These are phyloP conservation scores for Zygosaccharomyces bisporus DNA, from an alignment of 805 yeast genomes.

Conservation along the genomic window DNA sequence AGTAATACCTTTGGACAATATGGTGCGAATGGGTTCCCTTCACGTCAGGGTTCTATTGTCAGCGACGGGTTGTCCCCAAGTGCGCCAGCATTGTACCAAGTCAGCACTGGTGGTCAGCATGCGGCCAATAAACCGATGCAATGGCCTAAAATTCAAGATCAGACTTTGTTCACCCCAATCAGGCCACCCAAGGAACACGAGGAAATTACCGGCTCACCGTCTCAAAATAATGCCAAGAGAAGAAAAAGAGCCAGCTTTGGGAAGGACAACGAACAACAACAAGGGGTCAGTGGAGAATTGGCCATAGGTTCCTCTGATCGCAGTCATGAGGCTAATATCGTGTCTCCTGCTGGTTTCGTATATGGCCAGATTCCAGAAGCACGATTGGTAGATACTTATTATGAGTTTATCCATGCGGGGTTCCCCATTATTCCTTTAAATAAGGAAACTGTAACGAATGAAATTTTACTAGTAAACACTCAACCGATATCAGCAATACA, in stretches of 20 bases:
- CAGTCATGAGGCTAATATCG: neutral
- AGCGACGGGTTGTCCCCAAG: conserved; percentile 34
- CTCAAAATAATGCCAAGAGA: conserved; percentile 4
- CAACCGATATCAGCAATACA: conserved; percentile 33
- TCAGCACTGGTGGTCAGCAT: neutral
- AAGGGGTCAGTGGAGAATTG: neutral
- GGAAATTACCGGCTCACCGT: neutral
- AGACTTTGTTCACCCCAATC: neutral
- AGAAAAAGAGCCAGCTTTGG: conserved; percentile 2
- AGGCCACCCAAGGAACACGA: neutral
- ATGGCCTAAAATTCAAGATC: neutral
- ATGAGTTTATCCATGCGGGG: conserved; percentile 43
- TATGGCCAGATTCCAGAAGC: conserved; percentile 33
- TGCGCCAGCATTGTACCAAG: conserved; percentile 17
- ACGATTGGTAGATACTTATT: conserved; percentile 44
- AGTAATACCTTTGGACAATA: conserved; percentile 25
- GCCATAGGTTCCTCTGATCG: neutral
- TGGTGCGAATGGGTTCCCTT: conserved; percentile 27
- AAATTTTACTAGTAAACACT: conserved; percentile 30
- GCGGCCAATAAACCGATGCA: neutral
- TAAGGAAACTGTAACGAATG: conserved; percentile 32
- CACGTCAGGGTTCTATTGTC: conserved; percentile 31
- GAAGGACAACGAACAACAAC: conserved; percentile 13
- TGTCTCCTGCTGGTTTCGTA: conserved; percentile 11
- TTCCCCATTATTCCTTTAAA: conserved; percentile 40